Evolutionary conservation across 768 basidiomycete species (phyloP), one percentile per base, ranked within the genome.

Genomic region (Mycena maculata): DNA sequence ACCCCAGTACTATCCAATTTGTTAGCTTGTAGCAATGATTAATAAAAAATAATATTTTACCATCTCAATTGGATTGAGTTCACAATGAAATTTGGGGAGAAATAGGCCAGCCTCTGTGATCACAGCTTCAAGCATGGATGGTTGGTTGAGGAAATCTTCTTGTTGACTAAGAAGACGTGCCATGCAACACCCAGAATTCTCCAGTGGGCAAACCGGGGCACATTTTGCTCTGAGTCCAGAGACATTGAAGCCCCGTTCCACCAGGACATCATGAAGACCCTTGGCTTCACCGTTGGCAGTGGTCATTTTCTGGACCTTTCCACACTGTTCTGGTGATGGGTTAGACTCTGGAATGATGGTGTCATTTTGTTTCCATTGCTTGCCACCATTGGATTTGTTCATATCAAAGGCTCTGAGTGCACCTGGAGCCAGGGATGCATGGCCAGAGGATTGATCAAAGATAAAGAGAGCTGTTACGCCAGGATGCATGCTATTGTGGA

Each of bases 391-490:
- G n/a, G n/a, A n/a, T n/a, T n/a, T n/a, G n/a, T n/a, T n/a, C n/a
- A n/a, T 71, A 25, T 73, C 63, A 56, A 72, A 72, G 15, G 61
- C 63, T 39, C 72, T 67, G 11, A 72, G 57, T n/a, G 68, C 65
- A 58, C 70, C 71, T 42, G 57, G 39, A 22, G 68, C 63, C 22
- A 70, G 53, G 22, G 68, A 72, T n/a, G 49, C 65, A 57, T 72
- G 72, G 10, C 71, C 71, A 6, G 65, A 68, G 11, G 67, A 72
- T 23, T 65, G 67, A 63, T 70, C 72, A 68, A 73, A 72, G 25
- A 69, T 44, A 42, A 39, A 15, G n/a, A n/a, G n/a, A n/a, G n/a
- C n/a, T n/a, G n/a, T n/a, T n/a, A n/a, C n/a, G n/a, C n/a, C n/a
- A n/a, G 63, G 64, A 55, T 49, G 58, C 2, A 71, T n/a, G 22